Percentiles rank a stretch among this genome's conserved stretches.
Conservation (phyloP, 2,329 filamentous ascomycete species). For the Coleophoma eucalyptorum region DNA sequence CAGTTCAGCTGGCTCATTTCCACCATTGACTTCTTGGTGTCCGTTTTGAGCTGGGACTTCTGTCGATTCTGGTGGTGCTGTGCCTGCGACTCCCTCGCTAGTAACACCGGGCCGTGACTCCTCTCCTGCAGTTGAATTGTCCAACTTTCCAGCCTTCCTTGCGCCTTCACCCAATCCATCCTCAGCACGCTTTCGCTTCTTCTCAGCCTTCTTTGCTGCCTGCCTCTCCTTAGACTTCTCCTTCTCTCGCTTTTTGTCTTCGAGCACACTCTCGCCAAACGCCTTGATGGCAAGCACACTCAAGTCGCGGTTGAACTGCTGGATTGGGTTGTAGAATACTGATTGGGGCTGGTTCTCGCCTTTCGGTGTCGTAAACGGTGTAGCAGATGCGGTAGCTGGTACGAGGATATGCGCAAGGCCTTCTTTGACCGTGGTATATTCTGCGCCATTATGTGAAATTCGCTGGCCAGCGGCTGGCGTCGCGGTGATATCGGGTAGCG, state of each 20-base stretch:
- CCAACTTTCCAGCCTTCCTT: constrained; percentile 29
- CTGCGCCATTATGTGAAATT: constrained; percentile 40
- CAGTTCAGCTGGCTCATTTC: background rate
- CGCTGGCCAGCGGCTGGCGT: constrained; percentile 24
- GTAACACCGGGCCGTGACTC: background rate
- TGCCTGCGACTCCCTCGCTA: background rate
- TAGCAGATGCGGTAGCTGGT: constrained; percentile 45
- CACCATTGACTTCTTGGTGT: background rate
- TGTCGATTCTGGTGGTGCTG: background rate
- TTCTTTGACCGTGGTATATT: constrained; percentile 61
- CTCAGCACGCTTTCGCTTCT: constrained; percentile 43
- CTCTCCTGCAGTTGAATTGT: constrained; percentile 8
- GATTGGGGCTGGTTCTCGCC: constrained; percentile 63
- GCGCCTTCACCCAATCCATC: constrained; percentile 18
- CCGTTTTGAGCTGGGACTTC: background rate
- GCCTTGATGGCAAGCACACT: constrained; percentile 90
- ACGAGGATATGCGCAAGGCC: constrained; percentile 66
- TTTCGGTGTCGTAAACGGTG: constrained; percentile 37
- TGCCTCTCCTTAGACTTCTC: constrained; percentile 33
- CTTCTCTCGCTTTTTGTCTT: constrained; percentile 38
- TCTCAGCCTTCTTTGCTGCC: constrained; percentile 35
- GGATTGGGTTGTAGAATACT: constrained; percentile 98
- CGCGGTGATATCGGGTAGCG: constrained; percentile 20
- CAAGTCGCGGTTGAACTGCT: constrained; percentile 96
- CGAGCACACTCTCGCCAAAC: constrained; percentile 68